Evolutionary conservation across 768 basidiomycete species (phyloP).

Genomic region (Agaricus subrufescens): DNA sequence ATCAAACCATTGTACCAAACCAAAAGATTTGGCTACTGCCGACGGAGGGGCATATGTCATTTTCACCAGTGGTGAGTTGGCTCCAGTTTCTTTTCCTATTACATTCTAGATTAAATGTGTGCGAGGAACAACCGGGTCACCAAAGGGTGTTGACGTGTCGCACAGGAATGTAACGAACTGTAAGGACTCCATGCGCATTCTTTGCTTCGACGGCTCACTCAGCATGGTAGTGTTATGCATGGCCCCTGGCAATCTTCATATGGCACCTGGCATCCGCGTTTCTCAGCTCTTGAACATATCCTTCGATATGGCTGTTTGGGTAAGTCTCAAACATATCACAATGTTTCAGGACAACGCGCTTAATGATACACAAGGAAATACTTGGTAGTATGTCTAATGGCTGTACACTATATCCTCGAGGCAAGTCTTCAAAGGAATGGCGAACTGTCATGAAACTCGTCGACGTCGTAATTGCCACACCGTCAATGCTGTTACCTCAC

Average conservation of each 20-base stretch:
- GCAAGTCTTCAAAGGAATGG: constrained; percentile 51
- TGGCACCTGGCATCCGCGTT: constrained; percentile 51
- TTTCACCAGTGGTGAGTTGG: constrained; percentile 52
- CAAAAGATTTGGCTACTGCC: constrained; percentile 30
- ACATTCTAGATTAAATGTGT: constrained; percentile 2
- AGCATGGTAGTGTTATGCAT: constrained; percentile 27
- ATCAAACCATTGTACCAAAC: constrained; percentile 27
- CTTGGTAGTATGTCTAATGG: constrained; percentile 51
- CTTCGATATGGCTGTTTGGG: constrained; percentile 69
- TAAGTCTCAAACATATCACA: constrained; percentile 11
- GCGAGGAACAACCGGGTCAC: constrained; percentile 49
- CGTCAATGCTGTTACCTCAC: constrained; percentile 50
- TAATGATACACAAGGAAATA: constrained; percentile 41
- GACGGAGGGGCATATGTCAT: constrained; percentile 53
- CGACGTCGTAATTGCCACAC: constrained; percentile 51
- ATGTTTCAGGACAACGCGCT: background rate
- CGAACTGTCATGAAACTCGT: constrained; percentile 45
- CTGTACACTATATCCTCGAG: constrained; percentile 48
- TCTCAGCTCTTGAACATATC: constrained; percentile 60
- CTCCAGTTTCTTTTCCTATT: constrained; percentile 3
- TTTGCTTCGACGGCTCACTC: constrained; percentile 22
- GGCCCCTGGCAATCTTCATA: constrained; percentile 52
- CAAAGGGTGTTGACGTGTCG: constrained; percentile 58
- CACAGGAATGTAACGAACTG: constrained; percentile 58
- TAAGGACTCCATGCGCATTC: constrained; percentile 20